Base-by-base conservation (phyloP, 345 rosid species). In the Lumnitzera racemosa region DNA sequence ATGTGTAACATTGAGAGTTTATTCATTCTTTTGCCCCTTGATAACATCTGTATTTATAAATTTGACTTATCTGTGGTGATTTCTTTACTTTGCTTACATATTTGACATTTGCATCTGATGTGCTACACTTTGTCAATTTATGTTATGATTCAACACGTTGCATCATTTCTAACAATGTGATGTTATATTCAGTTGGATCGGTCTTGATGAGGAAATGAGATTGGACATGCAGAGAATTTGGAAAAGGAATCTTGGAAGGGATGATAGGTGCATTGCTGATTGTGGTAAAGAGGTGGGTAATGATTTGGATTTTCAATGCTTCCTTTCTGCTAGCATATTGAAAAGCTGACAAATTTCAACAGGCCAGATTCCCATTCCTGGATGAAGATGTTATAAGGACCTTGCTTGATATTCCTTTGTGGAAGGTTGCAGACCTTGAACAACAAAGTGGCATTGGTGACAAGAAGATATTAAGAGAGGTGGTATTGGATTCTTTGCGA, bases 141-240 rank as follows among this genome's bases (percentile, higher is more conserved):
- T 55, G 57, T 55, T 55, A 8, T 23, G 6, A 16, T 23, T 8
- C 25, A 13, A 16, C 10, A 9, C 31, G 5, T 27, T 29, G 58
- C 20, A 15, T 36, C 11, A 9, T 36, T 4, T 36, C 43, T 36
- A 36, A 36, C 11, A 9, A 36, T 62, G 29, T 23, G 12, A 27
- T 64, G 46, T 50, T 58, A 53, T 71, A 47, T 20, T 31, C 70
- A 92, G 99, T 65, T 92, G 97, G 99, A 66, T 61, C 58, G 88
- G 80, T 7, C 81, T 92, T 58, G 72, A 89, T 50, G 87, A 87
- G 74, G 99, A 92, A 68, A 92, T 92, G 99, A 92, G 89, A 75
- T 64, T 92, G 80, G 99, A 92, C 74, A 81, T 89, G 96, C 97
- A 89, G 75, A 83, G 99, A 61, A 92, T 92, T 48, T 92, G 99